Evolutionary conservation across 176 grass and related monocot genomes (phyloP).

Genomic region (Carex scoparia): DNA sequence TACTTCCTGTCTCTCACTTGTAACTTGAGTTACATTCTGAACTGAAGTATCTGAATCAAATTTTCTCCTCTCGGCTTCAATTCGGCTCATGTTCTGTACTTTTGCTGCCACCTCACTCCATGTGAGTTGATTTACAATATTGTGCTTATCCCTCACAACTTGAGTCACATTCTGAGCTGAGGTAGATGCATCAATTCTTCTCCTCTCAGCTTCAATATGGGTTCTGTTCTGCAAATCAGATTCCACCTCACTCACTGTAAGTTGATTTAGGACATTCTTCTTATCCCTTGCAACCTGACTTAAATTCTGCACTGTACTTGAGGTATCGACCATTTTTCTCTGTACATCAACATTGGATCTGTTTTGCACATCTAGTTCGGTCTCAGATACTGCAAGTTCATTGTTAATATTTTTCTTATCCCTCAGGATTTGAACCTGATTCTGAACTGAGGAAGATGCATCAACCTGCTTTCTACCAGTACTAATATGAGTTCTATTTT

Average conservation of each 20-base stretch:
- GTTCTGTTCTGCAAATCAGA: constrained; percentile 26
- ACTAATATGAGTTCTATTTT: constrained; percentile 10
- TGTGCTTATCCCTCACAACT: constrained; percentile 36
- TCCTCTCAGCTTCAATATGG: constrained; percentile 33
- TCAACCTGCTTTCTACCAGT: background rate
- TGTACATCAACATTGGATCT: constrained; percentile 36
- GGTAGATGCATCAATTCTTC: constrained; percentile 28
- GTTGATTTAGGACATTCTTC: constrained; percentile 38
- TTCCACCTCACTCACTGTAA: constrained; percentile 28
- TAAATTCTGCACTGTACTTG: constrained; percentile 42
- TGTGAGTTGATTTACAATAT: constrained; percentile 24
- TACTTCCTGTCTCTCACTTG: constrained; percentile 35
- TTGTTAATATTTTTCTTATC: constrained; percentile 4
- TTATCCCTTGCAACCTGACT: constrained; percentile 36
- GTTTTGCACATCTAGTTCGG: constrained; percentile 21
- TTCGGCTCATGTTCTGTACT: constrained; percentile 23
- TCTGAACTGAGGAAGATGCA: constrained; percentile 4
- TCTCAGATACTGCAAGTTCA: constrained; percentile 22
- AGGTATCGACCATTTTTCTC: constrained; percentile 35
- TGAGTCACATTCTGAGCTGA: constrained; percentile 46
- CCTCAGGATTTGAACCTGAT: constrained; percentile 10
- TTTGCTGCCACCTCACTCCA: constrained; percentile 28
- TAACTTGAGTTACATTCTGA: constrained; percentile 36
- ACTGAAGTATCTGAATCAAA: constrained; percentile 38
- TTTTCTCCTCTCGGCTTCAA: constrained; percentile 30